Evolutionary conservation across 1,139 yeast species (phyloP), one percentile per base, ranked within the genome.

Genomic region (Candida buenavistaensis): DNA sequence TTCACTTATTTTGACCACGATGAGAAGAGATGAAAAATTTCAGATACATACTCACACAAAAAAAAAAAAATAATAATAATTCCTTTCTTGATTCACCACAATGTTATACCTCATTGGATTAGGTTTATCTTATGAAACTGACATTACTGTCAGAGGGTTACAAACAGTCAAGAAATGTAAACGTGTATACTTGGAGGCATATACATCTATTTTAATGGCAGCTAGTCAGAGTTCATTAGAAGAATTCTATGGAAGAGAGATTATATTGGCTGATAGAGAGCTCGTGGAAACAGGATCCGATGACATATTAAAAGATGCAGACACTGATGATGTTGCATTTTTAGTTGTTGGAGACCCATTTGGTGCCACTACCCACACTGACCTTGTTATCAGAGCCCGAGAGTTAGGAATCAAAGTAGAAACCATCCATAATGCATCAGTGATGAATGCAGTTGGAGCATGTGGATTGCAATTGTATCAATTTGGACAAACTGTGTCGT

Each of bases 341-440:
- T 69, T 92, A 47, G 98, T 92, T 13, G 98, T 92, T 16, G 98
- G 98, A 25, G 98, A 92, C 57, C 96, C 95, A 23, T 90, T 88
- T 57, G 98, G 98, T 22, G 98, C 98, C 27, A 92, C 98, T 4
- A 92, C 98, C 0, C 98, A 92, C 60, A 88, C 97, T 0, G 98
- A 92, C 63, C 72, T 92, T 45, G 88, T 89, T 26, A 75, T 92
- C 40, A 72, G 98, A 50, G 97, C 97, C 23, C 76, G 95, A 48
- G 95, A 86, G 59, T 70, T 82, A 44, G 79, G 78, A 2, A 87
- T 92, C 53, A 68, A 74, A 38, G 88, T 86, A 29, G 94, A 86
- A 53, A 77, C 86, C 33, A 78, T 92, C 40, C 98, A 92, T 64
- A 92, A 92, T 60, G 98, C 98, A 3, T 86, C 96, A 15, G 95